Evolutionary conservation across 2,329 filamentous ascomycete species (phyloP), one percentile per base, ranked within the genome.

Genomic region (Xylariaceae sp.): DNA sequence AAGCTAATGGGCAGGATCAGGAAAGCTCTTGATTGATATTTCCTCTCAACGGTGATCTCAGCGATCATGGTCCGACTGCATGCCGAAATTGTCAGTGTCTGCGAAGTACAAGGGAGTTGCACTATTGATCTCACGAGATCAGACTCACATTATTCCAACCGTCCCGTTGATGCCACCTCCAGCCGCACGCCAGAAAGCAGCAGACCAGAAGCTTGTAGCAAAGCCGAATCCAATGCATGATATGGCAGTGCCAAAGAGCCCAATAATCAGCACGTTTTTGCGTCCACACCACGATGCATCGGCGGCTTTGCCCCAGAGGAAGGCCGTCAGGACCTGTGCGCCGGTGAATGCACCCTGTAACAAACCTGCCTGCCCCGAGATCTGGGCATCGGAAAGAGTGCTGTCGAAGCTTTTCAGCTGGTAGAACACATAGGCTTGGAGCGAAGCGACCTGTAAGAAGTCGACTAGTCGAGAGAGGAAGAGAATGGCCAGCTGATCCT

Each of bases 351-450:
- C 81, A 14, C 82, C 86, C 48, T 86, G 83, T 22, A 90, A 70
- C 17, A 89, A 71, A 22, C 87, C 86, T 0, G 84, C 86, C 62
- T 89, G 86, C 5, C 76, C 76, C 0, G 87, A 81, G 49, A 89
- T 85, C 42, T 71, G 66, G 19, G 74, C 65, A 48, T 80, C 75
- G 14, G 76, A 72, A 12, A 78, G 65, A 0, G 75, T 78, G 2
- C 76, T 76, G 52, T 73, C 66, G 63, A 90, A 87, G 4, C 81
- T 84, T 58, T 81, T 82, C 12, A 90, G 78, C 66, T 89, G 85
- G 67, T 87, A 89, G 69, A 87, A 90, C 63, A 90, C 79, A 64
- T 89, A 90, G 39, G 83, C 78, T 61, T 86, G 80, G 32, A 87
- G 66, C 1, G 79, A 83, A 6, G 85, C 86, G 51, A 89, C 80